Evolutionary conservation across 306 rosid genomes (phyloP).

Genomic region (Pyrus bretschneideri): DNA sequence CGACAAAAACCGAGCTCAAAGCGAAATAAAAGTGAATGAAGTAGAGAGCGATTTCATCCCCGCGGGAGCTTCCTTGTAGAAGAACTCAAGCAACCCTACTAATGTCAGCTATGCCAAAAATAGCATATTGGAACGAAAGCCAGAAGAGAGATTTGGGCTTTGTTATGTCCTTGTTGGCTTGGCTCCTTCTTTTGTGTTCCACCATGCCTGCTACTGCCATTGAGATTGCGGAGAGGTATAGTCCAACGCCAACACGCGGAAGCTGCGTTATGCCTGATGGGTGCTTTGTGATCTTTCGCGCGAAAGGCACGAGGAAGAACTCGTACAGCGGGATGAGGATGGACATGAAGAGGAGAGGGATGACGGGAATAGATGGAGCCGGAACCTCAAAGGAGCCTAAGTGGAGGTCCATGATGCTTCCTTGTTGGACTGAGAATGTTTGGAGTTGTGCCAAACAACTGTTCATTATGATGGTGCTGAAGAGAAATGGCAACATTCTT

Average conservation of each 20-base stretch:
- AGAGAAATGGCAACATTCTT: slow-evolving; percentile 71
- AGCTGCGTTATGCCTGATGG: slow-evolving; percentile 80
- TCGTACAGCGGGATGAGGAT: slow-evolving; percentile 65
- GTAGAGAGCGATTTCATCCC: slow-evolving; percentile 75
- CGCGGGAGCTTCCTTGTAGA: slow-evolving; percentile 65
- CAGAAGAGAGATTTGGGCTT: slow-evolving; percentile 55
- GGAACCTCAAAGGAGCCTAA: slow-evolving; percentile 60
- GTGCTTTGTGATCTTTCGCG: slow-evolving; percentile 54
- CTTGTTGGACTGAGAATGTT: slow-evolving; percentile 82
- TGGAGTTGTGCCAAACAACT: slow-evolving; percentile 87
- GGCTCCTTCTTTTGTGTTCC: slow-evolving; percentile 55
- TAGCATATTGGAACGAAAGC: slow-evolving; percentile 68
- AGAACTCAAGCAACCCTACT: slow-evolving; percentile 69
- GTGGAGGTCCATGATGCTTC: slow-evolving; percentile 43
- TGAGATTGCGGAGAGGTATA: slow-evolving; percentile 57
- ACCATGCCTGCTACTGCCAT: slow-evolving; percentile 64
- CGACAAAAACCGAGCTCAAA: slow-evolving; percentile 53
- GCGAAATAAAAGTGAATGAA: slow-evolving; percentile 60
- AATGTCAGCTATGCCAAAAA: slow-evolving; percentile 80
- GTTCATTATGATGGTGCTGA: slow-evolving; percentile 74
- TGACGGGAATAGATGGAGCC: slow-evolving; percentile 64
- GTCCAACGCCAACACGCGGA: slow-evolving; percentile 74
- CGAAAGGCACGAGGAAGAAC: slow-evolving; percentile 59
- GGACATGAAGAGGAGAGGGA: slow-evolving; percentile 57
- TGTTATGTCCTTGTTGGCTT: slow-evolving; percentile 29